Evolutionary conservation across 768 basidiomycete genomes (phyloP).

Genomic region (Xanthoconium purpureum): DNA sequence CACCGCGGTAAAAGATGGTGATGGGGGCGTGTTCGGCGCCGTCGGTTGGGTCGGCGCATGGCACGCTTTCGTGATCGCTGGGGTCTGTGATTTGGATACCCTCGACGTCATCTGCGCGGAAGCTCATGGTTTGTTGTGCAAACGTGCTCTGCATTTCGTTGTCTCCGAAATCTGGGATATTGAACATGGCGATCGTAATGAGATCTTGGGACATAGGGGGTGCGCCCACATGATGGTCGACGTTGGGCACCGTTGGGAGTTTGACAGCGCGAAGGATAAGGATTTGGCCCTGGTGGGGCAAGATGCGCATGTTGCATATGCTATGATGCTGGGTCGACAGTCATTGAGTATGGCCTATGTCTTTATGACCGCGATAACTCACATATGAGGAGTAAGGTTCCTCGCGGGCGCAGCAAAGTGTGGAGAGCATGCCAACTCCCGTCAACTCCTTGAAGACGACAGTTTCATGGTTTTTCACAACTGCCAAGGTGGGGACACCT

Average conservation of each 20-base stretch:
- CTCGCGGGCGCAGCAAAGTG: slow-evolving; percentile 39
- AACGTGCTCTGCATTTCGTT: slow-evolving; percentile 26
- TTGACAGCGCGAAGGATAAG: slow-evolving; percentile 48
- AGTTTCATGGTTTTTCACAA: slow-evolving; percentile 40
- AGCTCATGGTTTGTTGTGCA: slow-evolving; percentile 29
- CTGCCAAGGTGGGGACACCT: slow-evolving; percentile 39
- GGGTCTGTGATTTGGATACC: slow-evolving; percentile 35
- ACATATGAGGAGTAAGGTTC: slow-evolving; percentile 26
- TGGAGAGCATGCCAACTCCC: slow-evolving; percentile 34
- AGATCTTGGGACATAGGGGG: slow-evolving; percentile 26
- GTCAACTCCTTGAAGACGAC: slow-evolving; percentile 43
- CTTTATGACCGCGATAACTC: slow-evolving; percentile 2
- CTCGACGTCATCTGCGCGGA: slow-evolving; percentile 32
- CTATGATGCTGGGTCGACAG: slow-evolving; percentile 38
- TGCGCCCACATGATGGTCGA: slow-evolving; percentile 3
- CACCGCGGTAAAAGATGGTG: slow-evolving; percentile 34
- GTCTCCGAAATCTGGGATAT: slow-evolving; percentile 31
- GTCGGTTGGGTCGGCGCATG: slow-evolving; percentile 13
- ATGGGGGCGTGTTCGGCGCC: slow-evolving; percentile 31
- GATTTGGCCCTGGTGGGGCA: slow-evolving; percentile 51
- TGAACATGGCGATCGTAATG: slow-evolving; percentile 31
- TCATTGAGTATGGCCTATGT: slow-evolving; percentile 2
- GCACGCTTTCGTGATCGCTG: slow-evolving; percentile 19
- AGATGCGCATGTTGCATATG: slow-evolving; percentile 50
- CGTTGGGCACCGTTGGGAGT: slow-evolving; percentile 7